These are phyloP conservation scores for Fraxinus dipetala DNA, from an alignment of 305 asterid genomes.

Conservation along the genomic window DNA sequence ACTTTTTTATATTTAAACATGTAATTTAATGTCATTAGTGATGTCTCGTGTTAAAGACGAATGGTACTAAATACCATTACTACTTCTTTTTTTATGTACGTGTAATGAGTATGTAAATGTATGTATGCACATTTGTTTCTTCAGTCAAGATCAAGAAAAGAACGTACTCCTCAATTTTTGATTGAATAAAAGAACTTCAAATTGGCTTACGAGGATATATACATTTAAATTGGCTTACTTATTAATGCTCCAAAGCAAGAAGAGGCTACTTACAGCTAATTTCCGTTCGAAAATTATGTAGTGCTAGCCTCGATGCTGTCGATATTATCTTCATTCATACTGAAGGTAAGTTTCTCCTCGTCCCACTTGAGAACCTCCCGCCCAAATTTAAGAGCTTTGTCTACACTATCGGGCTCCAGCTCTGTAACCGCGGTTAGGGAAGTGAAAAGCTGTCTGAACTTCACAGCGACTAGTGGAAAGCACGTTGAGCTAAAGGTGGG, in stretches of 20 bases:
- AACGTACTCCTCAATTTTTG: neutral
- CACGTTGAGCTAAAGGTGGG: slow-evolving; percentile 60
- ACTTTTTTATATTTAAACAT: too few species aligned
- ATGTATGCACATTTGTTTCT: neutral
- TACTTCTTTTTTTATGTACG: neutral
- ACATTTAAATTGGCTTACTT: neutral
- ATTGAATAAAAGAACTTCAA: neutral
- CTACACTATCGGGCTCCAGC: slow-evolving; percentile 61
- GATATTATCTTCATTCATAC: slow-evolving; percentile 46
- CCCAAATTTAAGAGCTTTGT: slow-evolving; percentile 51
- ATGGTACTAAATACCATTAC: too few species aligned
- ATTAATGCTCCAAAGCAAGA: neutral
- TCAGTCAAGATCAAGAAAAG: neutral
- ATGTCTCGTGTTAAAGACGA: too few species aligned
- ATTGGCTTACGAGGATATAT: slow-evolving; percentile 13
- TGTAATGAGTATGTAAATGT: neutral
- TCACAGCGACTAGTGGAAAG: slow-evolving; percentile 65
- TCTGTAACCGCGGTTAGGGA: slow-evolving; percentile 51
- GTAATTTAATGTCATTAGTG: too few species aligned
- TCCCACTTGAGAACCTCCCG: slow-evolving; percentile 75
- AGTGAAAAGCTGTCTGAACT: slow-evolving; percentile 60
- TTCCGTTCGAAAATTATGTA: slow-evolving; percentile 7
- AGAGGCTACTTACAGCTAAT: slow-evolving; percentile 6
- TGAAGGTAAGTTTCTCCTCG: slow-evolving; percentile 35
- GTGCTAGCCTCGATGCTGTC: slow-evolving; percentile 68